Conservation (phyloP, 345 rosid genomes). For the Ricinus communis region DNA sequence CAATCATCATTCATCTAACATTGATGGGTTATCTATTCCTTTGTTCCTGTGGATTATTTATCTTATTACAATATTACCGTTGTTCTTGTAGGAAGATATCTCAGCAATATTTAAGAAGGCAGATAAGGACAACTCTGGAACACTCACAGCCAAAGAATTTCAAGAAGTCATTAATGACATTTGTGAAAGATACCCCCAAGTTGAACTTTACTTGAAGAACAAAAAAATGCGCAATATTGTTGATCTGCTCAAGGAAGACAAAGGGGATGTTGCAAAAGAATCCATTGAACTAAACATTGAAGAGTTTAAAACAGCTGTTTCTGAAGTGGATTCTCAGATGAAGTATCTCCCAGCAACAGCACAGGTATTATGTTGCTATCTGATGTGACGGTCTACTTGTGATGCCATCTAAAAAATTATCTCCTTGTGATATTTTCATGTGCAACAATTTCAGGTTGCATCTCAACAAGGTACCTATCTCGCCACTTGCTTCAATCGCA, state of each 20-base stretch:
- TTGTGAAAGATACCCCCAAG: slow-evolving; percentile 88
- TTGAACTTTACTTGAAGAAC: slow-evolving; percentile 78
- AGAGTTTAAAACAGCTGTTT: slow-evolving; percentile 76
- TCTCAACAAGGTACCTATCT: slow-evolving; percentile 91
- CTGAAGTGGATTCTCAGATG: slow-evolving; percentile 85
- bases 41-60: slow-evolving; percentile 1
- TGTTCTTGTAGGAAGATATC: slow-evolving; percentile 67
- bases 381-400: not conserved
- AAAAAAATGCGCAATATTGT: slow-evolving; percentile 59
- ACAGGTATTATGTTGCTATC: slow-evolving; percentile 46
- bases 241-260: slow-evolving; percentile 65
- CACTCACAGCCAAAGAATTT: slow-evolving; percentile 73
- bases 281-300: slow-evolving; percentile 69
- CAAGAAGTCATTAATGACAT: slow-evolving; percentile 73
- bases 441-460: slow-evolving; percentile 59
- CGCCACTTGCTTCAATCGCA: slow-evolving; percentile 91
- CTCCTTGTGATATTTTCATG: not conserved
- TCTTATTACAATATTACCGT: not conserved
- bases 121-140: slow-evolving; percentile 89
- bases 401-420: not conserved
- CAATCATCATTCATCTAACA: not conserved
- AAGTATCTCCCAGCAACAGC: slow-evolving; percentile 96
- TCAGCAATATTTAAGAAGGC: slow-evolving; percentile 79
- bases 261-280: slow-evolving; percentile 58
- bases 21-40: no score